Percentiles rank a stretch among this genome's conserved stretches.
Conservation (phyloP, 202 grass and related monocot genomes). For the Digitaria exilis region DNA sequence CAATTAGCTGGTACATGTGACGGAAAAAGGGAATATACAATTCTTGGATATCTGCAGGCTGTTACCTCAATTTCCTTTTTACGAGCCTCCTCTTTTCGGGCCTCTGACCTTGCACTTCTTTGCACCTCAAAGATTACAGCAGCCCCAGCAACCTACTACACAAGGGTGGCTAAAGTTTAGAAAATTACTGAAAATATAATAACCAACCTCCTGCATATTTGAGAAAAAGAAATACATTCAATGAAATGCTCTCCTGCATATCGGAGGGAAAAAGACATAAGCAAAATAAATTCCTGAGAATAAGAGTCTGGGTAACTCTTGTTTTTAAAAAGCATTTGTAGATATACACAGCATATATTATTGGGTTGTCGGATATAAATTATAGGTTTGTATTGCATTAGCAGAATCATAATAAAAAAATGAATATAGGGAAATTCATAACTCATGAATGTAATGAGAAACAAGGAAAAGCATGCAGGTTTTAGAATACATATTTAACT, state of each 20-base stretch:
- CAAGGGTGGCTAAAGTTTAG: constrained; percentile 43
- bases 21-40: background rate
- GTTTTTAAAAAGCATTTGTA: background rate
- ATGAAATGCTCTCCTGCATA: background rate
- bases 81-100: constrained; percentile 77
- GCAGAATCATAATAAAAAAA: constrained; percentile 1
- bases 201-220: background rate
- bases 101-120: constrained; percentile 89
- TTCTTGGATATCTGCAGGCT: background rate
- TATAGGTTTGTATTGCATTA: background rate
- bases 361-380: background rate
- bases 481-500: constrained; percentile 10
- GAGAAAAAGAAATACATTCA: background rate
- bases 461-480: constrained; percentile 6
- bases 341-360: background rate
- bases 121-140: constrained; percentile 93
- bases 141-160: constrained; percentile 77
- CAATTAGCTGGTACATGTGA: background rate
- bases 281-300: background rate
- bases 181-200: background rate
- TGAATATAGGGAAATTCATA: constrained; percentile 9
- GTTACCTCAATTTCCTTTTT: constrained; percentile 85
- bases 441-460: background rate
- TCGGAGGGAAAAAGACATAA: background rate
- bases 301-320: background rate